Evolutionary conservation across 2,329 filamentous ascomycete species (phyloP).

Genomic region (Scytalidium sp.): DNA sequence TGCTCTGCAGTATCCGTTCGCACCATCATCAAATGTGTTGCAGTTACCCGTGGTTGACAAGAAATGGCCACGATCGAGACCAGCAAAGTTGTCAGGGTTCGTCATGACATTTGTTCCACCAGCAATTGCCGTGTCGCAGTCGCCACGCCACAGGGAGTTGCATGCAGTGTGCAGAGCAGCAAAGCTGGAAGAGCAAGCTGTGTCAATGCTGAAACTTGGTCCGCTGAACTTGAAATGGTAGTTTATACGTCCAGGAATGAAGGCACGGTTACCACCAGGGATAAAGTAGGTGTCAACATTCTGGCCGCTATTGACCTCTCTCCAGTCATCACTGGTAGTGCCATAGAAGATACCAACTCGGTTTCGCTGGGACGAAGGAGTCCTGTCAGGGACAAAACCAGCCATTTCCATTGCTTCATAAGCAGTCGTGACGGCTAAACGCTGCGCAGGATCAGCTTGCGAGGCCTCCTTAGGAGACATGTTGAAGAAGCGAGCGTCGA

Average conservation of each 20-base stretch:
- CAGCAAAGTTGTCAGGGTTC: slow-evolving; percentile 11
- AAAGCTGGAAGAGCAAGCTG: slow-evolving; percentile 30
- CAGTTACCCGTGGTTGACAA: slow-evolving; percentile 34
- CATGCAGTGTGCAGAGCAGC: slow-evolving; percentile 23
- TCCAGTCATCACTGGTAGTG: slow-evolving; percentile 19
- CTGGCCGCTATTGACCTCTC: slow-evolving; percentile 20
- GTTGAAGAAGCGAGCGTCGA: slow-evolving; percentile 79
- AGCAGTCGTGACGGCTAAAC: slow-evolving; percentile 69
- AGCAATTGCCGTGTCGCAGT: slow-evolving; percentile 11
- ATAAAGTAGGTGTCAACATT: slow-evolving; percentile 23
- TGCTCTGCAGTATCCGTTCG: slow-evolving; percentile 48
- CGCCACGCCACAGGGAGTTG: slow-evolving; percentile 8
- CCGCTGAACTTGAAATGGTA: slow-evolving; percentile 39
- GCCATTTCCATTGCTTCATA: slow-evolving; percentile 80
- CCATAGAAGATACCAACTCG: slow-evolving; percentile 21
- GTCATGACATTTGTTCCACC: slow-evolving; percentile 12
- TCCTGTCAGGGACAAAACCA: slow-evolving; percentile 54
- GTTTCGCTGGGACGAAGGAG: slow-evolving; percentile 35
- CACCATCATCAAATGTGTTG: slow-evolving; percentile 42
- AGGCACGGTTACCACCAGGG: slow-evolving; percentile 21
- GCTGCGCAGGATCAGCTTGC: slow-evolving; percentile 77
- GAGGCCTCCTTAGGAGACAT: slow-evolving; percentile 78
- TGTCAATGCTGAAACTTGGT: slow-evolving; percentile 31
- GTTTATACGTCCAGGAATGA: slow-evolving; percentile 28
- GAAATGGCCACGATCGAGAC: slow-evolving; percentile 10